Conservation (phyloP, 2,329 filamentous ascomycete genomes). For the Cercospora canescens region DNA sequence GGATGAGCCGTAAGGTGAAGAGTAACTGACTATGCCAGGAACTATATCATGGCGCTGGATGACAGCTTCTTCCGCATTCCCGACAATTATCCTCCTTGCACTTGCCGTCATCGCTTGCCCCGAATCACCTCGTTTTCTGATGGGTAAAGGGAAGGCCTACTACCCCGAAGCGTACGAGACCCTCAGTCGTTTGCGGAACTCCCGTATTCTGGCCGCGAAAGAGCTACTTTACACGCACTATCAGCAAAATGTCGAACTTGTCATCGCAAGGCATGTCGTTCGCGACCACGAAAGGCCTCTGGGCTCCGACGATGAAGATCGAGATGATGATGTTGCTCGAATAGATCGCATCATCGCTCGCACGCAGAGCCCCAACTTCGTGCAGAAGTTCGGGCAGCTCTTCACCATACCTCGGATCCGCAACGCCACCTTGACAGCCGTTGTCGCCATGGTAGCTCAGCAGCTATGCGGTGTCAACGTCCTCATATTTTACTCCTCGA, state of each 20-base stretch:
- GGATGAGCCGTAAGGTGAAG: no score
- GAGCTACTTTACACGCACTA: conserved; percentile 33
- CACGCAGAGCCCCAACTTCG: conserved; percentile 19
- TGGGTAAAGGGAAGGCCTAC: conserved; percentile 14
- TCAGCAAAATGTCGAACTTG: conserved; percentile 30
- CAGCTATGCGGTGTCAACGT: conserved; percentile 33
- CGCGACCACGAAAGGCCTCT: neutral
- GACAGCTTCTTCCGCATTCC: conserved; percentile 30
- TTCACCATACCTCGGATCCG: conserved; percentile 31
- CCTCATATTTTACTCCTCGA: conserved; percentile 30
- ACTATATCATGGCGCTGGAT: conserved; percentile 31
- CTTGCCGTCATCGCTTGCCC: conserved; percentile 30
- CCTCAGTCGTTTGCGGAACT: conserved; percentile 25
- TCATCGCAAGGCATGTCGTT: neutral
- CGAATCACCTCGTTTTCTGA: conserved; percentile 34
- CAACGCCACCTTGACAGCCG: conserved; percentile 27
- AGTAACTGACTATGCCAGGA: neutral
- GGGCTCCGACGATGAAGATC: neutral
- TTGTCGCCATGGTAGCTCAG: conserved; percentile 29
- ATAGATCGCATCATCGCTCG: neutral
- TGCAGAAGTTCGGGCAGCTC: conserved; percentile 29
- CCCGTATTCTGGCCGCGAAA: conserved; percentile 32
- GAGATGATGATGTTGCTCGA: neutral
- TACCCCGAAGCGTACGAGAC: conserved; percentile 31
- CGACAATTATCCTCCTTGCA: conserved; percentile 30